A percentile compares a stretch with the other conserved stretches of the same genome.
These are phyloP conservation scores for Cadophora malorum DNA, from an alignment of 2,329 filamentous ascomycete genomes.

Conservation along the genomic window DNA sequence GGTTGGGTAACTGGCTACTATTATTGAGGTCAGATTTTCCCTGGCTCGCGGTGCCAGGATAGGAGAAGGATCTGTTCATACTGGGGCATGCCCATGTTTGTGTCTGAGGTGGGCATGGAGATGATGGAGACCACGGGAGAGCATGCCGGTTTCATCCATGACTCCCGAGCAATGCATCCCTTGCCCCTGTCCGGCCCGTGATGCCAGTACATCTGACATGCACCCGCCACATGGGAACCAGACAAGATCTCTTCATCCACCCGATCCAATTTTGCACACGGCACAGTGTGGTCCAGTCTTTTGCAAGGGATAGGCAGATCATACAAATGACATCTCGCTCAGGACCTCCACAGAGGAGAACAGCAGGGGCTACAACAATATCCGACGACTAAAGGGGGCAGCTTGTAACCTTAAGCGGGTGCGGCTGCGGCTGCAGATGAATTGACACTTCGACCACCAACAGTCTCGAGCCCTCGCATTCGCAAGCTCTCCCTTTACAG, in stretches of 20 bases:
- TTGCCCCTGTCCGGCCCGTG: slow-evolving; percentile 15
- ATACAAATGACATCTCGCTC: slow-evolving; percentile 7
- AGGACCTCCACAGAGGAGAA: slow-evolving; percentile 10
- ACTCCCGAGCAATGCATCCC: slow-evolving; percentile 2
- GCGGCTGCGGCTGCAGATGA: slow-evolving; percentile 4
- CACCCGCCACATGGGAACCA: slow-evolving; percentile 15
- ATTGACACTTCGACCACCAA: background rate
- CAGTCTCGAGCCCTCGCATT: slow-evolving; percentile 13
- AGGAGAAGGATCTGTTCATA: slow-evolving; percentile 15
- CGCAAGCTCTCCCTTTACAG: slow-evolving; percentile 18
- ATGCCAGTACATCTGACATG: slow-evolving; percentile 16
- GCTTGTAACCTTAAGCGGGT: slow-evolving; percentile 7
- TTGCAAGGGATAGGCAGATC: slow-evolving; percentile 17
- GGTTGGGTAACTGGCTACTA: background rate
- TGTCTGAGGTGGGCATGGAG: slow-evolving; percentile 12
- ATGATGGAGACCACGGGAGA: slow-evolving; percentile 23
- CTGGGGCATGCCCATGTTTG: slow-evolving; percentile 4
- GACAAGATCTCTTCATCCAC: slow-evolving; percentile 16
- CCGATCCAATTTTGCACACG: slow-evolving; percentile 24
- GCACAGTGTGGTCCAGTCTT: slow-evolving; percentile 10
- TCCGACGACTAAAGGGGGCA: background rate
- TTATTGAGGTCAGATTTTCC: background rate
- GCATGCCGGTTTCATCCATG: slow-evolving; percentile 14
- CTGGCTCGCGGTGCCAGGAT: background rate
- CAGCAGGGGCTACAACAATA: background rate